These are phyloP conservation scores for Collariella sp. DNA, from an alignment of 495 filamentous ascomycete species.

Conservation along the genomic window DNA sequence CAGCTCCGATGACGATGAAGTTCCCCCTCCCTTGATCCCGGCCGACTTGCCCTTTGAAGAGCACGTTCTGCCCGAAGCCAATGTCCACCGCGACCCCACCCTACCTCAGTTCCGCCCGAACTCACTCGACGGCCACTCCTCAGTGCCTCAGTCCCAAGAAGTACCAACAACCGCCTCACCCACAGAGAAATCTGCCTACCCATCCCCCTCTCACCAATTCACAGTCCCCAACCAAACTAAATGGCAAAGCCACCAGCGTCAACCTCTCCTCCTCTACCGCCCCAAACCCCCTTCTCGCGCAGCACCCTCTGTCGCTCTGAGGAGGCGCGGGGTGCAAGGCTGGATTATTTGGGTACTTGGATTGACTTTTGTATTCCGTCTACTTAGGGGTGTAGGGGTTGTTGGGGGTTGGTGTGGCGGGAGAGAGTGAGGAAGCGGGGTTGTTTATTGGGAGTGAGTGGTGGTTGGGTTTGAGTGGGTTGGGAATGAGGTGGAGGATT, in stretches of 20 bases:
- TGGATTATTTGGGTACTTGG: conserved; percentile 77
- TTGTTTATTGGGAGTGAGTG: too few species aligned
- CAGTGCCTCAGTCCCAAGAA: background rate
- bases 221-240: background rate
- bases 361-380: conserved; percentile 66
- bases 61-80: background rate
- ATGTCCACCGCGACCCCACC: conserved; percentile 50
- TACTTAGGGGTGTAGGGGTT: conserved; percentile 6
- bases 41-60: background rate
- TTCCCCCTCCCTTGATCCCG: background rate
- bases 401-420: background rate
- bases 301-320: conserved; percentile 50
- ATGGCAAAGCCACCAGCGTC: background rate
- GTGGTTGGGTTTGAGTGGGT: too few species aligned
- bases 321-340: conserved; percentile 42
- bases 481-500: too few species aligned
- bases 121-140: background rate
- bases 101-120: conserved; percentile 55
- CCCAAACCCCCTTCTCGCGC: conserved; percentile 19
- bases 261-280: background rate
- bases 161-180: background rate
- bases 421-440: too few species aligned
- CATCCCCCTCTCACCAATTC: background rate
- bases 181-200: background rate
- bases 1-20: conserved; percentile 16